phyloP scores from a whole-genome alignment of 805 yeast genomes.

The Spathaspora sp. region DNA sequence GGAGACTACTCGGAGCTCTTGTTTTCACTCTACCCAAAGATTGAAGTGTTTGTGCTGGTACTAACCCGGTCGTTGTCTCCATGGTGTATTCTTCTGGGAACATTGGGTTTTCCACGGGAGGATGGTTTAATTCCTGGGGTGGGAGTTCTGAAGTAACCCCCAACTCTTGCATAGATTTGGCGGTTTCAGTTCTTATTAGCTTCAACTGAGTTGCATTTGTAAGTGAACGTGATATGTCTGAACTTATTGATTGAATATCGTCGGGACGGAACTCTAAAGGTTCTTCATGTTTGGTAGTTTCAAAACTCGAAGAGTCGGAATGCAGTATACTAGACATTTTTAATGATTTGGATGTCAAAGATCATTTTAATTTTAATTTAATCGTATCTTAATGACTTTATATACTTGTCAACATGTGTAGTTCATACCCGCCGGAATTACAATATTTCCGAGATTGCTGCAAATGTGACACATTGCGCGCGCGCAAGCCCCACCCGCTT shows the following conservation, averaged over 20 bases:
- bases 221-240: constrained; percentile 2
- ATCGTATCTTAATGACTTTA: neutral
- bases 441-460: neutral
- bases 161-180: constrained; percentile 57
- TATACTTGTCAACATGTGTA: neutral
- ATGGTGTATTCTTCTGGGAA: constrained; percentile 91
- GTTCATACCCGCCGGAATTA: neutral
- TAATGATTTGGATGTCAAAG: neutral
- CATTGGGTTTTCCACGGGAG: constrained; percentile 56
- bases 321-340: neutral
- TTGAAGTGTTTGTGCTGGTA: constrained; percentile 71
- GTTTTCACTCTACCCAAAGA: constrained; percentile 53
- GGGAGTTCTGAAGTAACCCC: constrained; percentile 59
- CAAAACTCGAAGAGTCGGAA: neutral
- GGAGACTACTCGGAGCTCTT: constrained; percentile 33
- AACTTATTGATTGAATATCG: constrained; percentile 2
- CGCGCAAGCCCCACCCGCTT: neutral
- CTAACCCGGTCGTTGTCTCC: constrained; percentile 87
- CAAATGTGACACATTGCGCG: neutral
- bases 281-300: neutral
- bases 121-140: constrained; percentile 44
- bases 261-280: constrained; percentile 4
- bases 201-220: constrained; percentile 3
- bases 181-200: constrained; percentile 61
- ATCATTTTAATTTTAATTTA: neutral